phyloP scores from a whole-genome alignment of 106 monocot genomes.

The Agapanthus africanus region DNA sequence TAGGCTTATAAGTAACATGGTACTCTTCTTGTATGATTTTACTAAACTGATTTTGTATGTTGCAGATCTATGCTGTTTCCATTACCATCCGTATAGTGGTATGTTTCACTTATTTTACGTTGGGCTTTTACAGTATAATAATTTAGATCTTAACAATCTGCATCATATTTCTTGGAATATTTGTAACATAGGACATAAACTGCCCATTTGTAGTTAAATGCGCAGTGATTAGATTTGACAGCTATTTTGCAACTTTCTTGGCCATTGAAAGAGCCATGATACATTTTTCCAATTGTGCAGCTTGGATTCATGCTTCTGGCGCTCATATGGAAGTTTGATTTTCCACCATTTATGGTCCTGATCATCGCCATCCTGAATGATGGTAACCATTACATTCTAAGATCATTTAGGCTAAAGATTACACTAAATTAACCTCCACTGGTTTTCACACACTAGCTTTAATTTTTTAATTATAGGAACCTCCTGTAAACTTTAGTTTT shows the following conservation, averaged over 20 bases:
- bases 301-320: slow-evolving; percentile 65
- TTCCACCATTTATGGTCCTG: slow-evolving; percentile 72
- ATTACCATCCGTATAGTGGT: slow-evolving; percentile 77
- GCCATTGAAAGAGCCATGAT: not conserved
- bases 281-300: slow-evolving; percentile 4
- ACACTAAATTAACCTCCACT: no score
- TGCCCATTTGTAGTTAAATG: not conserved
- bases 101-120: slow-evolving; percentile 28
- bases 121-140: no score
- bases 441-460: no score
- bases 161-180: no score
- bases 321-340: slow-evolving; percentile 61
- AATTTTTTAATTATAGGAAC: not conserved
- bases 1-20: not conserved
- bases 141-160: no score
- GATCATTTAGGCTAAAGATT: no score
- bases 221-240: not conserved
- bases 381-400: slow-evolving; percentile 17
- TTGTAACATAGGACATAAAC: no score
- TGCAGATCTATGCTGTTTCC: slow-evolving; percentile 78
- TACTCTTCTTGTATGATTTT: not conserved
- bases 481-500: no score
- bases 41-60: not conserved
- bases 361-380: slow-evolving; percentile 69
- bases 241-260: not conserved